A percentile compares a stretch with the other conserved stretches of the same genome.
phyloP scores from a whole-genome alignment of 306 rosid genomes.

The Cicer pinnatifidum region DNA sequence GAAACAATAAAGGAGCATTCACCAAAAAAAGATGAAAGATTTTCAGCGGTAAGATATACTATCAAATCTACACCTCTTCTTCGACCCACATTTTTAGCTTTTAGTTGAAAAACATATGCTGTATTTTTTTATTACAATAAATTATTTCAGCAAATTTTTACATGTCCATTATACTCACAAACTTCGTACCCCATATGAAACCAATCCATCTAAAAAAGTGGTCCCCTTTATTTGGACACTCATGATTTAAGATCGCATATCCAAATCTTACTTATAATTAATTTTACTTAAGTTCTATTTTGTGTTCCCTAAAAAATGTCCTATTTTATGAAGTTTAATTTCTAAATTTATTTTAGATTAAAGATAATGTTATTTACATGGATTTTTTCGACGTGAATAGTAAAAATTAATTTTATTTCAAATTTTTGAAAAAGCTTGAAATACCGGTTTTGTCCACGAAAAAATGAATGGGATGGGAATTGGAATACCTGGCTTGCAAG shows the following conservation, averaged over 20 bases:
- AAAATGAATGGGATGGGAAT: not conserved
- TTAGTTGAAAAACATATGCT: not conserved
- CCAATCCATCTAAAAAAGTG: constrained; percentile 49
- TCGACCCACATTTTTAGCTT: not conserved
- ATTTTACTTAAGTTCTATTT: not conserved
- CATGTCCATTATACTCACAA: constrained; percentile 20
- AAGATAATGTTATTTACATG: no score
- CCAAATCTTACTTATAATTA: constrained; percentile 28
- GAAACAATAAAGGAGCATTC: not conserved
- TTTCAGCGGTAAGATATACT: not conserved
- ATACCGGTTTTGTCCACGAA: constrained; percentile 42
- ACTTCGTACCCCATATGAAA: constrained; percentile 18
- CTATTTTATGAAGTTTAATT: no score
- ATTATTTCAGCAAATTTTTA: not conserved
- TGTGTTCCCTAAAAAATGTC: no score
- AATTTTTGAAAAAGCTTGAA: constrained; percentile 34
- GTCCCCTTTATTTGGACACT: constrained; percentile 56
- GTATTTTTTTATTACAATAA: not conserved
- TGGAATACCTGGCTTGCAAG: constrained; percentile 71
- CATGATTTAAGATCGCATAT: constrained; percentile 47
- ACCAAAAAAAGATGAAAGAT: not conserved
- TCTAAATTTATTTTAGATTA: no score
- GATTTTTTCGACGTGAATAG: not conserved
- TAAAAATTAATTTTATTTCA: not conserved
- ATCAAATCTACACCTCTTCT: constrained; percentile 12